These are phyloP conservation scores for Coelastrella sp. DNA, from an alignment of 139 green algal genomes.

Conservation along the genomic window DNA sequence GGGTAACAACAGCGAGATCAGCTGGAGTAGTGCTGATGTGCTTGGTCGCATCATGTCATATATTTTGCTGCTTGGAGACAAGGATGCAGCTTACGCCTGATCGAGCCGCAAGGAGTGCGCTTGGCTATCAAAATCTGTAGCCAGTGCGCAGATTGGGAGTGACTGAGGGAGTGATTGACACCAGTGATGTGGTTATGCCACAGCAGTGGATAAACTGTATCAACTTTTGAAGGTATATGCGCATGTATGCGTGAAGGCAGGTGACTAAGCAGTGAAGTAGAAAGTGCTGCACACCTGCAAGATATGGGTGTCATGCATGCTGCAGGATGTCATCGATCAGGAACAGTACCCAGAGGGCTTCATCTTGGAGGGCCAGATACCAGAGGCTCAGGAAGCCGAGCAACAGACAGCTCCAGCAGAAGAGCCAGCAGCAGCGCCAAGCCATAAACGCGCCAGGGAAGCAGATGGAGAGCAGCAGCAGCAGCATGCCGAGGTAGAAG, in stretches of 20 bases:
- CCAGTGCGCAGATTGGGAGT: too few relatives aligned
- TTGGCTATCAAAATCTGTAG: too few relatives aligned
- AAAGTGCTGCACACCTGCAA: not conserved
- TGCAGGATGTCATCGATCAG: constrained; percentile 67
- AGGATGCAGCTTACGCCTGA: too few relatives aligned
- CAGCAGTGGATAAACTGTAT: too few relatives aligned
- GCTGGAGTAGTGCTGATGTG: not conserved
- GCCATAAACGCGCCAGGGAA: constrained; percentile 7
- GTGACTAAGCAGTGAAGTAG: not conserved
- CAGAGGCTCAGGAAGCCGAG: not conserved
- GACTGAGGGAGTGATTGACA: too few relatives aligned
- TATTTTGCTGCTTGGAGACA: too few relatives aligned
- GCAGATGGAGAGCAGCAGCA: constrained; percentile 8
- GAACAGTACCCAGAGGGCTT: constrained; percentile 73
- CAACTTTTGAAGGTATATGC: too few relatives aligned
- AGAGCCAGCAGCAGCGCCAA: constrained; percentile 6
- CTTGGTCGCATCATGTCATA: not conserved
- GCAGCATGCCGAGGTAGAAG: constrained; percentile 5
- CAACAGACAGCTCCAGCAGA: constrained; percentile 5
- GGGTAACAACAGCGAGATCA: too few relatives aligned
- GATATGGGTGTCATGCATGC: not conserved
- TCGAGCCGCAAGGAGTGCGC: too few relatives aligned
- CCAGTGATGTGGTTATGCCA: too few relatives aligned
- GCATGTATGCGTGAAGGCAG: too few relatives aligned
- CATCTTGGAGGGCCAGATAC: constrained; percentile 58